Percentiles rank a stretch among this genome's conserved stretches.
These are phyloP conservation scores for Selaginella moellendorffii DNA, from an alignment of 75 land plant genomes.

Conservation along the genomic window DNA sequence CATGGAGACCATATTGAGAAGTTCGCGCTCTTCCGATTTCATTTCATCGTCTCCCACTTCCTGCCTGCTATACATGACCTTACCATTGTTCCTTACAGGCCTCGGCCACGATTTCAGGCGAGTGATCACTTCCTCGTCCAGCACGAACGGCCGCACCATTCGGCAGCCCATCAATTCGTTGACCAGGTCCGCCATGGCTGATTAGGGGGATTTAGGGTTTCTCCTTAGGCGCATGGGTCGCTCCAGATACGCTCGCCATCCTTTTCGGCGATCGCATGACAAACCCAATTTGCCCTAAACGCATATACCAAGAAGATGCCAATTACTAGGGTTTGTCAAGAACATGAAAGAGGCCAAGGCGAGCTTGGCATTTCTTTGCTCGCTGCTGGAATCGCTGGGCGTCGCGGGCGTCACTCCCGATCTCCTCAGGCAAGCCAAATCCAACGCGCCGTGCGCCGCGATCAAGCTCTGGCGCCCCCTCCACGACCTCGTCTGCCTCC, in stretches of 20 bases:
- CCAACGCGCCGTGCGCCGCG: slow-evolving; percentile 3
- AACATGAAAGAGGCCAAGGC: too few relatives aligned
- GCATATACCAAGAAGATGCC: too few relatives aligned
- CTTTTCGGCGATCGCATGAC: too few relatives aligned
- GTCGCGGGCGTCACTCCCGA: slow-evolving; percentile 20
- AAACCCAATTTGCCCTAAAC: too few relatives aligned
- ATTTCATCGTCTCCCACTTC: slow-evolving; percentile 91
- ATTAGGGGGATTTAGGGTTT: too few relatives aligned
- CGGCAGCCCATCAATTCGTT: not conserved
- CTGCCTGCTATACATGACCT: slow-evolving; percentile 86
- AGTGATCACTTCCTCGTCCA: not conserved
- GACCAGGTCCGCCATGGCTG: too few relatives aligned
- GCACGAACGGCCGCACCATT: not conserved
- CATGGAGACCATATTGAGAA: not conserved
- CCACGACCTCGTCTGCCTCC: slow-evolving; percentile 12
- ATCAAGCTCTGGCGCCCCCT: slow-evolving; percentile 2
- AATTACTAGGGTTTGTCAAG: too few relatives aligned
- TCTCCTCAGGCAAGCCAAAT: slow-evolving; percentile 15
- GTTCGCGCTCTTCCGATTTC: slow-evolving; percentile 1
- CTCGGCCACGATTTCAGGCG: slow-evolving; percentile 46
- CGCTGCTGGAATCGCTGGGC: too few relatives aligned
- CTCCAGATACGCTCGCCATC: too few relatives aligned
- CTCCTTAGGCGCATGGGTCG: too few relatives aligned
- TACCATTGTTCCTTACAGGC: slow-evolving; percentile 63
- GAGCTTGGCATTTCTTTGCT: too few relatives aligned